Percentiles rank a stretch among this genome's conserved stretches.
Evolutionary conservation across 23 red algal species (phyloP).

Genomic region (Gracilaria gracilis): DNA sequence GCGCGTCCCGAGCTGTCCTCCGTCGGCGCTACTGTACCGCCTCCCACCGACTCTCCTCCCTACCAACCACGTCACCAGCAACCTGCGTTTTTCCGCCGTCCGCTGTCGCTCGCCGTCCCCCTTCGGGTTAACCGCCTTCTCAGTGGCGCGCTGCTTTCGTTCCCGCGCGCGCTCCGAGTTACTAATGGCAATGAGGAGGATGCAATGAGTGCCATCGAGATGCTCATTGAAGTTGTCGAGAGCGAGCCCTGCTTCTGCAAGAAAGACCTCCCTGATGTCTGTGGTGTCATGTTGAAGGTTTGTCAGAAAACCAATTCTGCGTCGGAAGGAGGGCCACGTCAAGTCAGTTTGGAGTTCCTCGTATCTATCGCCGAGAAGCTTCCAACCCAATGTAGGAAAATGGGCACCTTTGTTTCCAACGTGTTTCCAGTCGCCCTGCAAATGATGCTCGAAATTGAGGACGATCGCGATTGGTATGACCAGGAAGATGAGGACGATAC

Average conservation of each 20-base stretch:
- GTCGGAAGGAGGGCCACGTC: constrained; percentile 72
- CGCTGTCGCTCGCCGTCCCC: background rate
- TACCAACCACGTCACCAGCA: no score
- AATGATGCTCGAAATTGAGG: constrained; percentile 98
- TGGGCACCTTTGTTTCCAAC: constrained; percentile 75
- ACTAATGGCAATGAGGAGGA: constrained; percentile 72
- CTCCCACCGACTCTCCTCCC: no score
- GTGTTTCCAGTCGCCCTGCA: constrained; percentile 83
- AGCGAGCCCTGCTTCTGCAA: constrained; percentile 87
- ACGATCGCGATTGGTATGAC: constrained; percentile 94
- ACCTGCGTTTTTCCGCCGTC: background rate
- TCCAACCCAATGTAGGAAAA: constrained; percentile 76
- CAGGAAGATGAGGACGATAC: constrained; percentile 90
- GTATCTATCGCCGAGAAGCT: constrained; percentile 89
- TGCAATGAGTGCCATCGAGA: constrained; percentile 77
- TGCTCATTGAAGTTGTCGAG: constrained; percentile 91
- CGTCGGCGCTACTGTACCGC: no score
- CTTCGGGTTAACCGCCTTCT: no score
- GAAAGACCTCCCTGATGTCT: constrained; percentile 66
- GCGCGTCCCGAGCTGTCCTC: no score
- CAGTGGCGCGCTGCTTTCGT: constrained; percentile 9
- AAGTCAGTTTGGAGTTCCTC: constrained; percentile 94
- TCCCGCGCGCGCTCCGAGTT: constrained; percentile 65
- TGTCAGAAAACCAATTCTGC: constrained; percentile 55
- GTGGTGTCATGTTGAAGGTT: constrained; percentile 75